phyloP scores from a whole-genome alignment of 345 rosid genomes.

The Eucalyptus sideroxylon region DNA sequence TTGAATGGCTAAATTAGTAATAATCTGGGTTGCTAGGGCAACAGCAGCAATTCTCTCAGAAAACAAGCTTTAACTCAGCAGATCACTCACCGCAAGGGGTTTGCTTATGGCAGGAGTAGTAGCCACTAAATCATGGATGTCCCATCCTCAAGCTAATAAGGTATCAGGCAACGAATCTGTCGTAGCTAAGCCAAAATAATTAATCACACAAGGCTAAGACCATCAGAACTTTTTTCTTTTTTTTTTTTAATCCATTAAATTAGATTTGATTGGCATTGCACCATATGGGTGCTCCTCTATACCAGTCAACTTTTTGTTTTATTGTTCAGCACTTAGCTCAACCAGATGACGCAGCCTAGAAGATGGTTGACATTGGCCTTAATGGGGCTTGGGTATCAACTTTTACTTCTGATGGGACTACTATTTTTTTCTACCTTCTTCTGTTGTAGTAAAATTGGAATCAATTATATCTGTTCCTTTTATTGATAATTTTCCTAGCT shows the following conservation, averaged over 20 bases:
- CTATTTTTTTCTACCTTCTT: background rate
- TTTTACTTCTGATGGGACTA: background rate
- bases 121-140: background rate
- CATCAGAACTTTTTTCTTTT: background rate
- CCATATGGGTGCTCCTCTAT: background rate
- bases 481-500: background rate
- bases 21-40: background rate
- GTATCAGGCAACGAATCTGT: background rate
- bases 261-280: background rate
- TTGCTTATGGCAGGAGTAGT: background rate
- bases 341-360: background rate
- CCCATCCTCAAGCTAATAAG: background rate
- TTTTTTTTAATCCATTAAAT: background rate
- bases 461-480: background rate
- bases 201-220: background rate
- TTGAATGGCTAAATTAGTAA: background rate
- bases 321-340: background rate
- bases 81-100: background rate
- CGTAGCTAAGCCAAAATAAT: background rate
- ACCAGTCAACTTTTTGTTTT: background rate
- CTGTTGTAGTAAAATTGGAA: background rate
- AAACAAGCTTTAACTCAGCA: background rate
- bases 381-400: background rate
- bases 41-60: background rate
- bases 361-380: background rate